Base-by-base conservation (phyloP, 805 yeast genomes). In the Barnettozyma pratensis region DNA sequence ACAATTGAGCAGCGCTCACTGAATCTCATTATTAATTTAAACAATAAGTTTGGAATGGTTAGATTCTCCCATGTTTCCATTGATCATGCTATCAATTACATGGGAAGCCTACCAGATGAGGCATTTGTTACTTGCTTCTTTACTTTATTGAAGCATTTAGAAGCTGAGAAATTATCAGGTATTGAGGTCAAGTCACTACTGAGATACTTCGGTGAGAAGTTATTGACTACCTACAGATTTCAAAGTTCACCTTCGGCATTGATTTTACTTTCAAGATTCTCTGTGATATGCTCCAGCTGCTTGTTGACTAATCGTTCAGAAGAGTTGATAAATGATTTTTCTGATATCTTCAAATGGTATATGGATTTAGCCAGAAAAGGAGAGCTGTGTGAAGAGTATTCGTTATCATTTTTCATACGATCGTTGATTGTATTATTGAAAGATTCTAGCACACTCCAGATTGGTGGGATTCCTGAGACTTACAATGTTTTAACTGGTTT, bases 321-420 rank as follows among this genome's bases (percentile, higher is more conserved):
- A 1, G 58, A 57, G 2, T 12, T 76, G 7, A 53, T 59, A 19
- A 67, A 67, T 4, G 83, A 79, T 43, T 71, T 73, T 40, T 58
- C 56, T 36, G 85, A 81, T 53, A 70, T 82, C 19, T 65, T 71
- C 37, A 59, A 65, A 1, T 82, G 79, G 73, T 51, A 80, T 7
- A 38, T 68, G 3, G 55, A 63, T 14, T 64, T 80, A 42, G 70
- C 71, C 4, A 63, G 66, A 1, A 76, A 71, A 32, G 56, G 62
- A 3, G 61, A 76, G 42, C 62, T 81, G 11, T 56, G 66, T 44
- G 74, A 80, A 0, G 71, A 67, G 26, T 25, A 27, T 2, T 66
- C 77, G 1, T 53, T 58, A 4, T 27, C 56, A 2, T 64, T 61
- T 26, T 62, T 74, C 25, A 58, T 72, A 4, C 55, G 54, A 11